phyloP scores from a whole-genome alignment of 2,329 filamentous ascomycete species.

The Fusarium nodosum region DNA sequence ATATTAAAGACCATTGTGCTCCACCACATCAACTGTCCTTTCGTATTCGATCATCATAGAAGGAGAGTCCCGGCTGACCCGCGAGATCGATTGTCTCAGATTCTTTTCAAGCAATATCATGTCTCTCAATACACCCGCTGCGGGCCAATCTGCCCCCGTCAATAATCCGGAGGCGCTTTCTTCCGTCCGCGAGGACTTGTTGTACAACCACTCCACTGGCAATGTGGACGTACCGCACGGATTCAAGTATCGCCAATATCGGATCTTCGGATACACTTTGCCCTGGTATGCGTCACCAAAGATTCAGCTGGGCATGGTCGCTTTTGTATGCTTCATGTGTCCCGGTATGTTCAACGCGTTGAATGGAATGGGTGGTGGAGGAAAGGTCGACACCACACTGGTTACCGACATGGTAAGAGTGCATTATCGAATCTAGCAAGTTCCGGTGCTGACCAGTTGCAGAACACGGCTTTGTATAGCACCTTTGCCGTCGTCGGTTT shows the following conservation, averaged over 20 bases:
- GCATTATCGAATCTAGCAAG: accelerated
- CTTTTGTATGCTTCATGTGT: constrained; percentile 69
- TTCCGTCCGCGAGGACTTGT: neutral
- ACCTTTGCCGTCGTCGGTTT: constrained; percentile 77
- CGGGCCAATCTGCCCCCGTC: constrained; percentile 38
- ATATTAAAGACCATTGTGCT: neutral
- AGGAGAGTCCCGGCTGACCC: neutral
- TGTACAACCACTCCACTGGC: constrained; percentile 38
- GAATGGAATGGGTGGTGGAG: constrained; percentile 73
- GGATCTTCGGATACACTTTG: constrained; percentile 23
- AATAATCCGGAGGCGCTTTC: constrained; percentile 36
- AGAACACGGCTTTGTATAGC: constrained; percentile 73
- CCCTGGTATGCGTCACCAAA: constrained; percentile 79
- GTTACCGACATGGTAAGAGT: constrained; percentile 54
- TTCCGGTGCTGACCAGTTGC: accelerated
- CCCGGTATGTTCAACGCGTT: constrained; percentile 81
- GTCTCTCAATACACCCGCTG: constrained; percentile 41
- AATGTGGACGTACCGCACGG: constrained; percentile 27
- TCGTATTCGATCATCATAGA: neutral
- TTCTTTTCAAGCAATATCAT: constrained; percentile 7
- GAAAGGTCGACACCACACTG: constrained; percentile 59
- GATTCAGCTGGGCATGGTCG: constrained; percentile 77
- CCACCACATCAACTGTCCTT: constrained; percentile 16
- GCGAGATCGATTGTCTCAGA: neutral
- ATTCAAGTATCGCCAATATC: constrained; percentile 41